A percentile compares a stretch with the other conserved stretches of the same genome.
phyloP scores from a whole-genome alignment of 179 eudicot genomes.

The Silene coronaria region DNA sequence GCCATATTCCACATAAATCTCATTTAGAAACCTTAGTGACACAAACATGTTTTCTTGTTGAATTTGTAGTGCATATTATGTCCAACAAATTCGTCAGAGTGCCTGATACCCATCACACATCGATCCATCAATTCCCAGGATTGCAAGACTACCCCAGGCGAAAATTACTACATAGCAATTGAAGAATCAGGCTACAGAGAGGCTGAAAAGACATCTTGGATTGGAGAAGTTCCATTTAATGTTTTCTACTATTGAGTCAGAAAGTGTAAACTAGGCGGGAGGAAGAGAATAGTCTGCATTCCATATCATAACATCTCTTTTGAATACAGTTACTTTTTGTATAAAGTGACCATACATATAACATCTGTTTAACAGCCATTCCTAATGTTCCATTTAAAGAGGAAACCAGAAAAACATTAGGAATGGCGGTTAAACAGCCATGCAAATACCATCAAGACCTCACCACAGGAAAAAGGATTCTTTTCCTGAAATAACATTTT shows the following conservation, averaged over 20 bases:
- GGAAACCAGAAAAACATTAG: background rate
- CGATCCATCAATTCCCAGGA: background rate
- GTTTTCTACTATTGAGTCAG: background rate
- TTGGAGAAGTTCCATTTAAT: background rate
- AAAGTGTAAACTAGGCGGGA: background rate
- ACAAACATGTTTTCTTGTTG: background rate
- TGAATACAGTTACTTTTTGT: no score
- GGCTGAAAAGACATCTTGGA: background rate
- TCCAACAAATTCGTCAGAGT: background rate
- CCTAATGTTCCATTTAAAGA: background rate
- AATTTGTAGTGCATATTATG: background rate
- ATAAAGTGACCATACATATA: no score
- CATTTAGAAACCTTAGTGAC: no score
- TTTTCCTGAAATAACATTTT: background rate
- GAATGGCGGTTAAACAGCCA: background rate
- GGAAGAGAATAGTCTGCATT: background rate
- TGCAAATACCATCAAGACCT: background rate
- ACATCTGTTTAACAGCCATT: no score
- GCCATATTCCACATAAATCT: no score
- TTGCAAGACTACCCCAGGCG: background rate
- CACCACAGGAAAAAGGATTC: background rate
- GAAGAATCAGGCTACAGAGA: background rate
- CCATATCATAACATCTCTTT: background rate
- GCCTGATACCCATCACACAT: background rate
- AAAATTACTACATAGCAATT: background rate